These are phyloP conservation scores for Akanthomyces uredinophilus DNA, from an alignment of 2,329 filamentous ascomycete species.

Conservation along the genomic window DNA sequence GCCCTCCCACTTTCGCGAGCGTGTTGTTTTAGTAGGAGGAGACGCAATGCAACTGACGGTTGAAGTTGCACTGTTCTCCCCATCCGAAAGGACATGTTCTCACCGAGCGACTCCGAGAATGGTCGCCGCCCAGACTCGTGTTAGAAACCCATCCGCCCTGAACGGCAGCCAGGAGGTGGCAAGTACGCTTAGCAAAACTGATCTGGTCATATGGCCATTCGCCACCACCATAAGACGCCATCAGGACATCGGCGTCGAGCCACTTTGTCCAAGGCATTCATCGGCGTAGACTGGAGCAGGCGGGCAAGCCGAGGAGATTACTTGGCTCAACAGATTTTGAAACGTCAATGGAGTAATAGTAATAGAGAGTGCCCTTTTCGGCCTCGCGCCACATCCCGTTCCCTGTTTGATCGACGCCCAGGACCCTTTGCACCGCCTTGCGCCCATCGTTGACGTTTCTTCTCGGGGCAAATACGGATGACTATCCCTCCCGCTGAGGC, in stretches of 20 bases:
- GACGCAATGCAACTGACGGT: not conserved
- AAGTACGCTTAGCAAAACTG: not conserved
- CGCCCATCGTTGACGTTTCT: not conserved
- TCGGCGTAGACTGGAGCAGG: not conserved
- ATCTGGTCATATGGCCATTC: not conserved
- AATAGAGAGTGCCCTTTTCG: not conserved
- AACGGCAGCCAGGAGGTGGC: not conserved
- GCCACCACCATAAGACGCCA: not conserved
- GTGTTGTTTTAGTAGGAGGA: not conserved
- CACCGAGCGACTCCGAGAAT: not conserved
- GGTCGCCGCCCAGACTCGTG: not conserved
- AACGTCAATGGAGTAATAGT: not conserved
- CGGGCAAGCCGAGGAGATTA: not conserved
- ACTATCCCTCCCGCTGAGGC: not conserved
- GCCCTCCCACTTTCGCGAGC: not conserved
- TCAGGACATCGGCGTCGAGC: not conserved
- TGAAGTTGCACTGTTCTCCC: too few relatives aligned
- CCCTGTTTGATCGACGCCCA: not conserved
- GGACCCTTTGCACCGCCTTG: not conserved
- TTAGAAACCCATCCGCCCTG: not conserved
- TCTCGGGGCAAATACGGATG: not conserved
- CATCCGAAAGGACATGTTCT: not conserved
- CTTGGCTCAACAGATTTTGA: not conserved
- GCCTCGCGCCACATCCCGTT: not conserved
- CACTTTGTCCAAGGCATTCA: not conserved